These are phyloP conservation scores for Erodium maritimum DNA, from an alignment of 345 rosid genomes.

Conservation along the genomic window DNA sequence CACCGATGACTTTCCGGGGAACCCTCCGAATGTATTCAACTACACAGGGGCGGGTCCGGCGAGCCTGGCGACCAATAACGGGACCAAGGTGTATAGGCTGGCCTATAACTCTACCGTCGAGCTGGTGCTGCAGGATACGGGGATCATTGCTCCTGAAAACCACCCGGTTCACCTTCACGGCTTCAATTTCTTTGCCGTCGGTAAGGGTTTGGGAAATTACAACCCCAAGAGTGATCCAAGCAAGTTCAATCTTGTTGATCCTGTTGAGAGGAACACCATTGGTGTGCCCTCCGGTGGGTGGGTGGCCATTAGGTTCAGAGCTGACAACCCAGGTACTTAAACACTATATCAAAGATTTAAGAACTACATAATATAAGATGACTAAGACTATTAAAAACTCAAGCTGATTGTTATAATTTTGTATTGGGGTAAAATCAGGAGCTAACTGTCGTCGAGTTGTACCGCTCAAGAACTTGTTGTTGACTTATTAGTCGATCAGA, in stretches of 20 bases:
- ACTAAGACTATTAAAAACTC: too few species aligned
- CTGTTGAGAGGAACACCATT: slow-evolving; percentile 63
- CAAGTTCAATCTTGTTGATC: slow-evolving; percentile 50
- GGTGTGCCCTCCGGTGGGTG: slow-evolving; percentile 72
- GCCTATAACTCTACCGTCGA: slow-evolving; percentile 24
- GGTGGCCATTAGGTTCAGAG: too few species aligned
- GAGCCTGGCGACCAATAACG: slow-evolving; percentile 15
- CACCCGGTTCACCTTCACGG: slow-evolving; percentile 34
- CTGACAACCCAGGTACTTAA: slow-evolving; percentile 84
- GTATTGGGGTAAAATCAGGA: too few species aligned
- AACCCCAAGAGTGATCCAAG: slow-evolving; percentile 21
- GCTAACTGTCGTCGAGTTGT: too few species aligned
- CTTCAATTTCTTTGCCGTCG: slow-evolving; percentile 27
- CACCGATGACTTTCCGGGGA: slow-evolving; percentile 26
- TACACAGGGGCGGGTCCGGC: slow-evolving; percentile 14
- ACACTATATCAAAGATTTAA: too few species aligned
- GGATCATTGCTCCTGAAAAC: slow-evolving; percentile 25
- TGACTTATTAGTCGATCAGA: too few species aligned
- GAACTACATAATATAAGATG: too few species aligned
- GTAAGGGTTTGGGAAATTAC: slow-evolving; percentile 24
- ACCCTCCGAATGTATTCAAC: slow-evolving; percentile 20
- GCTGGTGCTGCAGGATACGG: slow-evolving; percentile 33
- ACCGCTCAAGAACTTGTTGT: too few species aligned
- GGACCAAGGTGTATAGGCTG: slow-evolving; percentile 22
- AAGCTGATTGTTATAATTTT: too few species aligned